phyloP scores from a whole-genome alignment of 495 filamentous ascomycete genomes.

The Hypoxylon perforatum region DNA sequence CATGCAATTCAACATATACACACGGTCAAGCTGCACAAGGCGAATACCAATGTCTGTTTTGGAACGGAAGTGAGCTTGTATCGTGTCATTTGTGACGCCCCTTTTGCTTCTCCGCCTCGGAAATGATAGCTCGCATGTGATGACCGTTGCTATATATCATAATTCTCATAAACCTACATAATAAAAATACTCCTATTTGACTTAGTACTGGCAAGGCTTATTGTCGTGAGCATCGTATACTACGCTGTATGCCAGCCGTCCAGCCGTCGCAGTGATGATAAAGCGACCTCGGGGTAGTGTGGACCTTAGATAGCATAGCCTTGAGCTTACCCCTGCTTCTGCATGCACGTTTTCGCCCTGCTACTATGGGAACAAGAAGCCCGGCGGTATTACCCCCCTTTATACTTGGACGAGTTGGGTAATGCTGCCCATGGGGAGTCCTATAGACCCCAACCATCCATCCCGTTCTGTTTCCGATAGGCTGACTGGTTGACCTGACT shows the following conservation, averaged over 20 bases:
- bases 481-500: background rate
- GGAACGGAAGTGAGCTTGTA: background rate
- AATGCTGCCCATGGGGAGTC: no score
- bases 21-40: constrained; percentile 2
- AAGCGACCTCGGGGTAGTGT: constrained; percentile 1
- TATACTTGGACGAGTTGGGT: no score
- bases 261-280: background rate
- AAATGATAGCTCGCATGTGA: background rate
- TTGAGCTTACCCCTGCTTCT: background rate
- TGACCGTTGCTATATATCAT: background rate
- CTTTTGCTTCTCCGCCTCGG: background rate
- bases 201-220: no score
- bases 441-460: background rate
- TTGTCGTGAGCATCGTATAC: background rate
- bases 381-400: background rate
- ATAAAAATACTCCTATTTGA: no score
- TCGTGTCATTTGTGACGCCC: background rate
- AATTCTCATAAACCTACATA: background rate
- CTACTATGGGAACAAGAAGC: background rate
- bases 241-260: constrained; percentile 5
- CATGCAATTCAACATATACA: background rate
- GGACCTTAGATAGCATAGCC: background rate
- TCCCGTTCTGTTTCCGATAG: constrained; percentile 6
- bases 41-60: background rate
- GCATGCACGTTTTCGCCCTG: background rate